Base-by-base conservation (phyloP, 2,329 filamentous ascomycete genomes). In the Dothideomycetes sp. region DNA sequence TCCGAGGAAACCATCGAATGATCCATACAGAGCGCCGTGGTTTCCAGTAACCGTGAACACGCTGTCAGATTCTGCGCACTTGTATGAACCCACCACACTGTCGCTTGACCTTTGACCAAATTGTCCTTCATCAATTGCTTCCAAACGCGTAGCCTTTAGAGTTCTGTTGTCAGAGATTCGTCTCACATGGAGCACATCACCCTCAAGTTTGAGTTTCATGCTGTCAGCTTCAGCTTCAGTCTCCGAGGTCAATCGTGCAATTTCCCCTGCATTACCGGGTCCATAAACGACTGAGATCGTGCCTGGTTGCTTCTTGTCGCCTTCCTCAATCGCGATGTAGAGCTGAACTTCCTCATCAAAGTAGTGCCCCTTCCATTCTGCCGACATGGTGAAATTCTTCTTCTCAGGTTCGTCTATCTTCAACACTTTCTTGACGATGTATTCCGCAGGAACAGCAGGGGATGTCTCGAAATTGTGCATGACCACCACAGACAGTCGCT, bases 1-100 rank as follows among this genome's bases (percentile, higher is more conserved):
- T 2, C 65, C 65, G 4, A 68, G 48, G 39, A 55, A 68, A 4
- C 65, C 65, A 38, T 62, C 55, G 43, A 68, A 68, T 2, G 53
- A 50, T 5, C 62, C 65, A 41, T 67, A 67, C n/a, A 68, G 38
- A 43, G 63, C 49, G 7, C 53, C 58, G n/a, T 56, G 55, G 4
- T 47, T 47, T 4, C 62, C 62, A 4, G 43, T 50, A 41, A 57
- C 58, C 30, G 53, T 51, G 45, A 69, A 61, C 0, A 46, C 55
- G 4, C 60, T 65, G 4, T 64, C 59, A 1, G 55, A 48, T 25
- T 67, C 63, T 1, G 48, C 50, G 40, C 56, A 63, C 18, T 51
- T 42, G 44, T 65, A 68, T 1, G 45, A 33, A 27, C 64, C 65
- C 12, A 43, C 43, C 7, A 55, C 16, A 4, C 36, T 28, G 5